These are phyloP conservation scores for Talaromyces sp. DNA, from an alignment of 2,329 filamentous ascomycete species.

Conservation along the genomic window DNA sequence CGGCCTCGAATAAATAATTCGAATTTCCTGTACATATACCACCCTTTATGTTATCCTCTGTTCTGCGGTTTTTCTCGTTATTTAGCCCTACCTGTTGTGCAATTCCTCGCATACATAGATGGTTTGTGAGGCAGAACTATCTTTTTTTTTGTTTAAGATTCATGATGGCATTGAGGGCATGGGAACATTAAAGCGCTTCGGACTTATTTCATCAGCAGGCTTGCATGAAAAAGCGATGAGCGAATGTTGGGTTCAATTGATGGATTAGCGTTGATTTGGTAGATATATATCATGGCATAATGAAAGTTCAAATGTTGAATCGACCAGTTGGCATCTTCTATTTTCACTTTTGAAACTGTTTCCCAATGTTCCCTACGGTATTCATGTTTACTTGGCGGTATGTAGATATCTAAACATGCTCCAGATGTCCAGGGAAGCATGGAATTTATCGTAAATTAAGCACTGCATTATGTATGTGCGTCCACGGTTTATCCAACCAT, in stretches of 20 bases:
- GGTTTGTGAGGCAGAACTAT: background rate
- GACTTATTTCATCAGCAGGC: conserved; percentile 1
- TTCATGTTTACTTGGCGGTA: too few relatives aligned
- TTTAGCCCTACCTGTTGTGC: background rate
- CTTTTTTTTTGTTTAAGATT: background rate
- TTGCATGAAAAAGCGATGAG: background rate
- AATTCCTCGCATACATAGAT: too few relatives aligned
- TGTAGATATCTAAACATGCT: too few relatives aligned
- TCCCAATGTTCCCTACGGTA: too few relatives aligned
- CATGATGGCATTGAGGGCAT: background rate
- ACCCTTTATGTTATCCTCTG: background rate
- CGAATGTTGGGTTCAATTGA: background rate
- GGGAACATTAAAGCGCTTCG: background rate
- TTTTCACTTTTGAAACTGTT: too few relatives aligned
- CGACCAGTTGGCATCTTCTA: too few relatives aligned
- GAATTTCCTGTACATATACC: background rate
- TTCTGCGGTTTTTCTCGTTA: background rate
- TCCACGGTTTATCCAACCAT: conserved; percentile 55
- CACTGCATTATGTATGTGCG: background rate
- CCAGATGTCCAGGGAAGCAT: too few relatives aligned
- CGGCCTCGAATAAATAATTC: background rate
- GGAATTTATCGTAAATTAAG: too few relatives aligned
- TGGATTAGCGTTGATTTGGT: conserved; percentile 1
- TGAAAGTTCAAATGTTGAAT: too few relatives aligned
- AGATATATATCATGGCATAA: too few relatives aligned